Percentiles rank a stretch among this genome's conserved stretches.
Conservation (phyloP, 2,329 filamentous ascomycete species). For the Sporothrix inflata region DNA sequence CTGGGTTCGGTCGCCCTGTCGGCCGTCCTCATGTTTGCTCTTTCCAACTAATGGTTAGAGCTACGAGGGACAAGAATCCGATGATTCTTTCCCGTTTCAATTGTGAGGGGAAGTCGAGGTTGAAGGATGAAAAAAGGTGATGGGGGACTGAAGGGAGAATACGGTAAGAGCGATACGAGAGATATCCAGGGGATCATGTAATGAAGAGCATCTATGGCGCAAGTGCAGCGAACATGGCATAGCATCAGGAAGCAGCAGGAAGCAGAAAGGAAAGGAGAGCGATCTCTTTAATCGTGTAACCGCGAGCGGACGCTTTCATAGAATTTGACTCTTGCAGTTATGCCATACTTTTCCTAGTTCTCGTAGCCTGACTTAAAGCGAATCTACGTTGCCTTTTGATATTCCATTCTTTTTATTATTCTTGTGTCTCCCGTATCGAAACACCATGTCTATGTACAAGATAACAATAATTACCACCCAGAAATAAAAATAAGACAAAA, state of each 20-base stretch:
- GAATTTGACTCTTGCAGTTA: neutral
- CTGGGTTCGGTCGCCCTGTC: neutral
- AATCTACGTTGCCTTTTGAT: neutral
- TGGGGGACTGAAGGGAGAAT: neutral
- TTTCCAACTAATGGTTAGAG: neutral
- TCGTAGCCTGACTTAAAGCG: neutral
- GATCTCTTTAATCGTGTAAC: slow-evolving; percentile 1
- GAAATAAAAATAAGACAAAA: neutral
- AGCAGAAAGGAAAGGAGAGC: neutral
- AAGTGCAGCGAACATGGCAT: neutral
- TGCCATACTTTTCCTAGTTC: neutral
- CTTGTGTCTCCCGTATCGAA: neutral
- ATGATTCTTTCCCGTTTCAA: neutral
- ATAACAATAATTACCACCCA: neutral
- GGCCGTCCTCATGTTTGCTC: neutral
- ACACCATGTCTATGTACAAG: neutral
- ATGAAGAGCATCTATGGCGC: slow-evolving; percentile 10
- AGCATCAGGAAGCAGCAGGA: neutral
- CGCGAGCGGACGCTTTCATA: slow-evolving; percentile 7
- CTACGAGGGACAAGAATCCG: no score
- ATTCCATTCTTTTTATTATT: neutral
- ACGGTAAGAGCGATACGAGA: neutral
- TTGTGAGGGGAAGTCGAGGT: neutral
- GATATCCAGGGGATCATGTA: neutral
- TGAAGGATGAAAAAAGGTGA: neutral